phyloP scores from a whole-genome alignment of 768 basidiomycete genomes.

The Pleurotus citrinopileatus region DNA sequence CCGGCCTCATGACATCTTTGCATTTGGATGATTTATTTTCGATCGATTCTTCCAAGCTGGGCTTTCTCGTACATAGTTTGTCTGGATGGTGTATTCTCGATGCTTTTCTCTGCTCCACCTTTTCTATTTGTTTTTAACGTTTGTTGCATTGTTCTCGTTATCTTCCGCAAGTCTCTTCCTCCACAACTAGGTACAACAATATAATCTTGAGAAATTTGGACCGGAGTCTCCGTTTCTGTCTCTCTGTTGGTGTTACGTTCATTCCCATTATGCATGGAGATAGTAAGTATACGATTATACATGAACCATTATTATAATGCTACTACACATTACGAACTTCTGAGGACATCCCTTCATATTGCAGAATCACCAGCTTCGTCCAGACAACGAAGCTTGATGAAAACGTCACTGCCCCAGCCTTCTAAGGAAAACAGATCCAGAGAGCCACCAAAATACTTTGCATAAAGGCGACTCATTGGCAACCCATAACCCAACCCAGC shows the following conservation, averaged over 20 bases:
- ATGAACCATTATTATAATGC: not conserved
- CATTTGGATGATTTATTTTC: constrained; percentile 14
- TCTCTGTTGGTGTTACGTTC: not conserved
- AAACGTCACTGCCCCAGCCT: constrained; percentile 73
- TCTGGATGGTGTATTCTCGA: constrained; percentile 2
- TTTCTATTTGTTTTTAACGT: constrained; percentile 33
- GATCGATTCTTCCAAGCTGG: constrained; percentile 28
- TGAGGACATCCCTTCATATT: constrained; percentile 28
- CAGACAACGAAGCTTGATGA: constrained; percentile 46
- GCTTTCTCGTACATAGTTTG: constrained; percentile 23
- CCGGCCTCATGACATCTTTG: constrained; percentile 12
- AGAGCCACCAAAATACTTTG: constrained; percentile 83
- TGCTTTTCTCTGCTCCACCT: constrained; percentile 9
- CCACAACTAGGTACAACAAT: constrained; percentile 6
- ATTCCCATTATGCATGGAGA: not conserved
- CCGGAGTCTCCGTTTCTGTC: not conserved
- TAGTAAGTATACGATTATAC: constrained; percentile 8
- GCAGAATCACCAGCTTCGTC: constrained; percentile 46
- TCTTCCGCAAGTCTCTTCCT: constrained; percentile 27
- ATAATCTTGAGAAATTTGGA: not conserved
- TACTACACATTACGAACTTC: not conserved
- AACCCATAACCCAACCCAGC: constrained; percentile 87
- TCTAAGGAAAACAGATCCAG: constrained; percentile 79
- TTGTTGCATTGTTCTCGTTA: constrained; percentile 33
- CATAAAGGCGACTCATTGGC: constrained; percentile 76